phyloP scores from a whole-genome alignment of 345 rosid species.

The Firmiana major region DNA sequence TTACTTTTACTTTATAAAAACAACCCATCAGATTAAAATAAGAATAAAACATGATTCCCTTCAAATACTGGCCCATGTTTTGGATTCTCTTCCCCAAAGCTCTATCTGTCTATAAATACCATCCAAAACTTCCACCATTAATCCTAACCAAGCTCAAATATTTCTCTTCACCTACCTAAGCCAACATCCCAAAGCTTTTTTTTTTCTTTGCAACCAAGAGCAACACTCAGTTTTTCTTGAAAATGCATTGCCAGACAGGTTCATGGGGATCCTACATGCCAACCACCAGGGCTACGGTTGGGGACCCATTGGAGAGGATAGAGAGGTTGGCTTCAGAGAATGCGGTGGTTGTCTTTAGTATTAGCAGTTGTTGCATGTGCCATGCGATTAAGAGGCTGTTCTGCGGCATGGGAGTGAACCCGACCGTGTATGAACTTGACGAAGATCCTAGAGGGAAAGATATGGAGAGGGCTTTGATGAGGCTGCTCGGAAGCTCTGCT shows the following conservation, averaged over 20 bases:
- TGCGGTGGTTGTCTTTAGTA: slow-evolving; percentile 90
- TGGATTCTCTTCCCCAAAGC: neutral
- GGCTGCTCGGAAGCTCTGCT: slow-evolving; percentile 53
- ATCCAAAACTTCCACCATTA: slow-evolving; percentile 22
- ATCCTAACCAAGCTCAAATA: slow-evolving; percentile 4
- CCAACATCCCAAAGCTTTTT: neutral
- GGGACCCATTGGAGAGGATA: slow-evolving; percentile 51
- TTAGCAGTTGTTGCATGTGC: slow-evolving; percentile 96
- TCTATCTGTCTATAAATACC: slow-evolving; percentile 44
- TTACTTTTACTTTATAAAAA: too few relatives aligned
- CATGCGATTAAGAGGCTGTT: slow-evolving; percentile 86
- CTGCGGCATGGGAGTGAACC: slow-evolving; percentile 92
- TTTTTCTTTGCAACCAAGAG: too few relatives aligned
- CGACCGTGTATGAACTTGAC: slow-evolving; percentile 84
- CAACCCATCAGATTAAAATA: neutral
- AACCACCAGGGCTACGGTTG: slow-evolving; percentile 17
- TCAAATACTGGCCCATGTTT: neutral
- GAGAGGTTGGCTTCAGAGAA: slow-evolving; percentile 69
- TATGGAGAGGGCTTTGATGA: slow-evolving; percentile 59
- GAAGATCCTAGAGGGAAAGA: slow-evolving; percentile 71
- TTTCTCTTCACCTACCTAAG: neutral
- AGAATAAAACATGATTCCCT: neutral
- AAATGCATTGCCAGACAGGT: slow-evolving; percentile 52
- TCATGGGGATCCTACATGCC: slow-evolving; percentile 52
- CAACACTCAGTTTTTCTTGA: neutral